A percentile compares a stretch with the other conserved stretches of the same genome.
Evolutionary conservation across 768 basidiomycete species (phyloP).

Genomic region (Mycena vulgaris): DNA sequence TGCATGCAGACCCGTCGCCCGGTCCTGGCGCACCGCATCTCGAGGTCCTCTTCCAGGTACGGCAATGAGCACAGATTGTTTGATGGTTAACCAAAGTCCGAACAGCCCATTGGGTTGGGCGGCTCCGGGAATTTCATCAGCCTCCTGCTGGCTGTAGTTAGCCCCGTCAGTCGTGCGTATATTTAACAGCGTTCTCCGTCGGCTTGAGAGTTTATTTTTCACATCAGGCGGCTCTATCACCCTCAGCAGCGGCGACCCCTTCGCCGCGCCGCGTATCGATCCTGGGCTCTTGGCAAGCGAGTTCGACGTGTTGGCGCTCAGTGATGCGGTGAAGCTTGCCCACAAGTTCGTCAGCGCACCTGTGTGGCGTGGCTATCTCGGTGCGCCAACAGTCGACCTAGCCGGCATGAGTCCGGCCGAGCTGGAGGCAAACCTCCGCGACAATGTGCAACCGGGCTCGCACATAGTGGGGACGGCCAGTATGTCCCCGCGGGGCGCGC

Average conservation of each 20-base stretch:
- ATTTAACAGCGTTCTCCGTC: not conserved
- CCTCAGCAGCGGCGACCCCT: constrained; percentile 12
- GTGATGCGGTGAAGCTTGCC: not conserved
- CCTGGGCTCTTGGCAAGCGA: not conserved
- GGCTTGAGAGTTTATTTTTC: not conserved
- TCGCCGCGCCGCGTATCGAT: constrained; percentile 3
- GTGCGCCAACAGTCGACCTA: not conserved
- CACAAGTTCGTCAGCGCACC: constrained; percentile 12
- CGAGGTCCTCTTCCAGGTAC: constrained; percentile 5
- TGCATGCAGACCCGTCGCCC: constrained; percentile 10
- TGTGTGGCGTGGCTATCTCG: constrained; percentile 8
- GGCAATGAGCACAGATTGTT: not conserved
- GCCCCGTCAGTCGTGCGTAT: constrained; percentile 18
- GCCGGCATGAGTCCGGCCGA: constrained; percentile 1
- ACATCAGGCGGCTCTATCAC: constrained; percentile 7
- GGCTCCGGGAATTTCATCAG: not conserved
- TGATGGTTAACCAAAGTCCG: too few species aligned
- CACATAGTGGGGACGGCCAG: constrained; percentile 14
- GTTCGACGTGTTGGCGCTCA: constrained; percentile 6
- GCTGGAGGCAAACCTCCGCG: not conserved
- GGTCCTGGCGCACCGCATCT: constrained; percentile 8
- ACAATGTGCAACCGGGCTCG: not conserved
- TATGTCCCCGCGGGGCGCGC: too few species aligned
- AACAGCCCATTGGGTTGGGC: too few species aligned
- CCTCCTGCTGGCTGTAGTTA: constrained; percentile 5